Evolutionary conservation across 345 rosid genomes (phyloP), one percentile per base, ranked within the genome.

Genomic region (Raphanus sativus): DNA sequence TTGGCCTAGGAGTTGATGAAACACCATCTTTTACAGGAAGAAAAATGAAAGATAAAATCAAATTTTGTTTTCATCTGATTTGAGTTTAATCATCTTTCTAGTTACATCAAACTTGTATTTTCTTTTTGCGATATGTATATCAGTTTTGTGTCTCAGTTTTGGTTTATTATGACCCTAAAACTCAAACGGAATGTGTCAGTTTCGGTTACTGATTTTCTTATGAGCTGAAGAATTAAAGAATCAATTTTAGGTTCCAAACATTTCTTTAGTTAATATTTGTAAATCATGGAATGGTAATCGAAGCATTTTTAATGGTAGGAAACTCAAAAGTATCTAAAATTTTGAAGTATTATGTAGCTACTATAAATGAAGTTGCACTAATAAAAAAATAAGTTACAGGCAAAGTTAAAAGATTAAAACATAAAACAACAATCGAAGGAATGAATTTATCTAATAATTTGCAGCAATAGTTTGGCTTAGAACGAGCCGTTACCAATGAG

Each of bases 401-500:
- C 62, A 58, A 56, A 56, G 29, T 56, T 56, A 1, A 8, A 56
- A 62, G 8, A n/a, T 2, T 24, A 56, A 32, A 32, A 62, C 1
- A 54, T 16, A 54, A 28, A 30, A 62, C 66, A 62, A 3, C 15
- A 62, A 38, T 8, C 30, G 9, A 38, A 65, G 7, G 13, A 56
- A 21, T 38, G 13, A 62, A 34, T 45, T 42, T 21, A 36, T 25
- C 3, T 26, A 25, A 24, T 4, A 38, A 4, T 24, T 59, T 6
- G 24, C 54, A 56, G 24, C 16, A 62, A 56, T 3, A 10, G 1
- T 30, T 16, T 45, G 5, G n/a, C 9, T 28, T 25, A 16, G 17
- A 86, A 93, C 40, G 89, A 83, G 30, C 70, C 70, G 25, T 86
- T 81, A 28, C 80, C 80, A 66, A 80, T 80, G 64, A 80, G 83